A percentile compares a stretch with the other conserved stretches of the same genome.
These are phyloP conservation scores for Mucor velutinosus DNA, from an alignment of 371 early-diverging fungal species.

Conservation along the genomic window DNA sequence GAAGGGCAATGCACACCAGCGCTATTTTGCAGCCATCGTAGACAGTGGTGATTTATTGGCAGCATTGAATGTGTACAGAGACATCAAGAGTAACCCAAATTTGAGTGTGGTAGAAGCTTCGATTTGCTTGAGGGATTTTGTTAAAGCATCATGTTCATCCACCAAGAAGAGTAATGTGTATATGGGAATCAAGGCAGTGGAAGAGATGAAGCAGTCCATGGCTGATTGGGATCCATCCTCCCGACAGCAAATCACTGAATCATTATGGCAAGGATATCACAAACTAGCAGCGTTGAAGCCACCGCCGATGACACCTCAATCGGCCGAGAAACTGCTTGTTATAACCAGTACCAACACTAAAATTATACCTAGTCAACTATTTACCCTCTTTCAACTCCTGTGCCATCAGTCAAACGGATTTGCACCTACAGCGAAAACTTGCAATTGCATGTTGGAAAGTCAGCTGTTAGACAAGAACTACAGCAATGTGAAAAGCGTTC, in stretches of 20 bases:
- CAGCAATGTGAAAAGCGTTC: background rate
- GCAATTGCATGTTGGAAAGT: slow-evolving; percentile 10
- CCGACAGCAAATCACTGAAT: background rate
- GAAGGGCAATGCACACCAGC: slow-evolving; percentile 4
- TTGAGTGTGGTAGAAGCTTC: slow-evolving; percentile 1
- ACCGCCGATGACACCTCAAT: background rate
- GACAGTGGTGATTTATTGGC: slow-evolving; percentile 14
- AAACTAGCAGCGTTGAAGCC: background rate
- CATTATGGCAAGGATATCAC: slow-evolving; percentile 10
- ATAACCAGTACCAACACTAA: background rate
- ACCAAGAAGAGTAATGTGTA: background rate
- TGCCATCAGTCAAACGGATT: background rate
- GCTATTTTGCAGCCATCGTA: slow-evolving; percentile 27
- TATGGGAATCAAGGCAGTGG: slow-evolving; percentile 8
- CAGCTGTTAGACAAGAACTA: background rate
- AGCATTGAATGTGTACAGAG: slow-evolving; percentile 1
- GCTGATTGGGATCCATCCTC: slow-evolving; percentile 10
- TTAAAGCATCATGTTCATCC: background rate
- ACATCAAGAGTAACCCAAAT: slow-evolving; percentile 2
- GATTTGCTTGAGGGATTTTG: slow-evolving; percentile 12
- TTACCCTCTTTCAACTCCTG: slow-evolving; percentile 4
- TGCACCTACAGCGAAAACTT: slow-evolving; percentile 12
- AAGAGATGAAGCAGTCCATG: background rate
- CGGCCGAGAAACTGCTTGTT: background rate
- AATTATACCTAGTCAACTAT: background rate